Percentiles rank a stretch among this genome's conserved stretches.
These are phyloP conservation scores for Aspergillus ustus DNA, from an alignment of 2,329 filamentous ascomycete species.

Conservation along the genomic window DNA sequence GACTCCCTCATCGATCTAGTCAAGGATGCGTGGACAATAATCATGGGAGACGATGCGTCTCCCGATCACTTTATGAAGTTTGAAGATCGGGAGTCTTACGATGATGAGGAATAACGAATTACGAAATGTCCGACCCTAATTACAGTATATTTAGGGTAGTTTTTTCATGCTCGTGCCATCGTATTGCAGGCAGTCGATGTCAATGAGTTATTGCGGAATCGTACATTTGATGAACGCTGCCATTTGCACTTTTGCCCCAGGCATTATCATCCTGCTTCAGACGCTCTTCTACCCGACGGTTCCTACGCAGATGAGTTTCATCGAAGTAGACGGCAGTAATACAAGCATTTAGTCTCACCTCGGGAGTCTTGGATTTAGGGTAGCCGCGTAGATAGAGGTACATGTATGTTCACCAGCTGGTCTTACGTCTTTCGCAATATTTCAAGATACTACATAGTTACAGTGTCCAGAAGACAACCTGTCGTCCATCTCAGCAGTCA, in stretches of 20 bases:
- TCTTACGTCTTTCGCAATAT: no score
- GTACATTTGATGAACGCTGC: neutral
- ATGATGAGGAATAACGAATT: conserved; percentile 52
- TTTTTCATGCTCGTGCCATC: neutral
- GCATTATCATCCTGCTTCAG: neutral
- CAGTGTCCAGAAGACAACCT: no score
- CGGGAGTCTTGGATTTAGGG: no score
- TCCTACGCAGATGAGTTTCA: no score
- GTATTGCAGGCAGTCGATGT: conserved; percentile 10
- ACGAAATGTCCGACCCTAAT: neutral
- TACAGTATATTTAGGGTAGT: neutral
- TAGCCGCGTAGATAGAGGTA: no score
- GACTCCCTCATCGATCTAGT: conserved; percentile 72
- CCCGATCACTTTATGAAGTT: conserved; percentile 74
- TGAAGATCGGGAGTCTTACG: conserved; percentile 69
- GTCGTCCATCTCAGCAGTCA: no score
- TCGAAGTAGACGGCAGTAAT: no score
- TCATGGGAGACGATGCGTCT: conserved; percentile 58
- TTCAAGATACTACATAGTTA: no score
- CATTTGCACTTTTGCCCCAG: neutral
- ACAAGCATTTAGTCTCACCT: no score
- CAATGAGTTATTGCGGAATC: neutral
- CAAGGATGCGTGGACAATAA: conserved; percentile 69
- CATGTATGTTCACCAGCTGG: no score
- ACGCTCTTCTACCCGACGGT: no score